Evolutionary conservation across 2,329 filamentous ascomycete species (phyloP).

Genomic region (Penicillium sp.): DNA sequence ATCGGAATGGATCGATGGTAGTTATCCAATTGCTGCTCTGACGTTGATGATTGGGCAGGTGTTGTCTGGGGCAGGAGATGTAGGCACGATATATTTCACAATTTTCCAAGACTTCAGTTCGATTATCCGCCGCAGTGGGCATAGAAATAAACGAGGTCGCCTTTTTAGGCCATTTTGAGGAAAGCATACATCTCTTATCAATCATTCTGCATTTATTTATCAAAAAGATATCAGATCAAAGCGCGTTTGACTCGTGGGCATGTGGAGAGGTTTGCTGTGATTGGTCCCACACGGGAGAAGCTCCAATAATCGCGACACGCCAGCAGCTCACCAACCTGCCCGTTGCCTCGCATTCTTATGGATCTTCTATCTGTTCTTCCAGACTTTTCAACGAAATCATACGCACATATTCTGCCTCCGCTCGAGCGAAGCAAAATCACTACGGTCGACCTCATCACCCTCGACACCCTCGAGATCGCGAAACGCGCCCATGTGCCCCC

Average conservation of each 20-base stretch:
- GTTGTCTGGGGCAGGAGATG: no score
- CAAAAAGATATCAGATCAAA: neutral
- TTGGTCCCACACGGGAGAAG: constrained; percentile 15
- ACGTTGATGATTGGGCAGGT: no score
- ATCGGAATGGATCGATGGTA: no score
- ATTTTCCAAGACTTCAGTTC: no score
- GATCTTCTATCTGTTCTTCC: constrained; percentile 84
- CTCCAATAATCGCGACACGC: constrained; percentile 16
- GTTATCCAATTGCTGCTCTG: no score
- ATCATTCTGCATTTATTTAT: no score
- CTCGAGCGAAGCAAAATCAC: constrained; percentile 78
- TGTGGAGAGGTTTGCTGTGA: constrained; percentile 10
- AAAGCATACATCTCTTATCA: neutral
- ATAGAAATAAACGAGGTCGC: neutral
- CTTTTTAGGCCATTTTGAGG: neutral
- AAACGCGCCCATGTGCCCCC: constrained; percentile 82
- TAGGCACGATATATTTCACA: no score
- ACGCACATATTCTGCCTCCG: constrained; percentile 73
- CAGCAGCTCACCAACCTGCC: constrained; percentile 8
- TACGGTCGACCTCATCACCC: constrained; percentile 80
- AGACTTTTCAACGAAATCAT: constrained; percentile 70
- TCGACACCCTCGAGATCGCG: constrained; percentile 79
- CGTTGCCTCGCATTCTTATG: constrained; percentile 34
- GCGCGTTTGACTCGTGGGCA: neutral
- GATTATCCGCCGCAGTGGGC: no score